These are phyloP conservation scores for Penicillium hesseltinei DNA, from an alignment of 2,329 filamentous ascomycete genomes.

Conservation along the genomic window DNA sequence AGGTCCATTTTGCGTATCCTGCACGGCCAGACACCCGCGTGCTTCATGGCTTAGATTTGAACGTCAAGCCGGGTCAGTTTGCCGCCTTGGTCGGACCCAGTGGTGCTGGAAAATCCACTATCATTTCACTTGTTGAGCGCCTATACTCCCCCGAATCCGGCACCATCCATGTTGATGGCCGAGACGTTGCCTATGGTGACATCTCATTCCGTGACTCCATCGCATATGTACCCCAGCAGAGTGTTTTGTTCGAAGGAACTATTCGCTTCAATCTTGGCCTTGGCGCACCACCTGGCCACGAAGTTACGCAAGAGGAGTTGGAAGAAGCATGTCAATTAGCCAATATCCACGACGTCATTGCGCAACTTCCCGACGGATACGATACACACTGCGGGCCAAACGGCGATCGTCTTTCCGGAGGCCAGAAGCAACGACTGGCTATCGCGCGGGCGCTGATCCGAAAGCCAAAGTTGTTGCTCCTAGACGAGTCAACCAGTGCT, in stretches of 20 bases:
- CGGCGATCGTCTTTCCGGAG: conserved; percentile 52
- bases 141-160: conserved; percentile 55
- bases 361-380: conserved; percentile 59
- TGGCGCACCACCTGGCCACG: conserved; percentile 50
- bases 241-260: conserved; percentile 47
- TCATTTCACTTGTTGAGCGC: conserved; percentile 56
- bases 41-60: conserved; percentile 56
- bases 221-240: conserved; percentile 47
- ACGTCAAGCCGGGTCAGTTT: conserved; percentile 46
- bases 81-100: conserved; percentile 63
- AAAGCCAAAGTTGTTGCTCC: conserved; percentile 52
- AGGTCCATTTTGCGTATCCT: conserved; percentile 65
- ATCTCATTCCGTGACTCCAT: conserved; percentile 44
- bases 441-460: conserved; percentile 58
- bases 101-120: conserved; percentile 66
- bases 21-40: conserved; percentile 60
- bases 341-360: conserved; percentile 68
- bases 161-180: conserved; percentile 51
- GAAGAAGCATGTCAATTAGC: conserved; percentile 64
- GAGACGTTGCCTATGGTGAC: conserved; percentile 43
- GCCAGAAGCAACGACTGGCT: conserved; percentile 58
- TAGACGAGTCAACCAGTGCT: conserved; percentile 60
- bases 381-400: conserved; percentile 51
- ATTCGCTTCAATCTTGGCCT: conserved; percentile 47
- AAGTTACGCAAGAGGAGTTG: conserved; percentile 55